Conservation (phyloP, 768 basidiomycete genomes). For the Cystobasidium onofrii region DNA sequence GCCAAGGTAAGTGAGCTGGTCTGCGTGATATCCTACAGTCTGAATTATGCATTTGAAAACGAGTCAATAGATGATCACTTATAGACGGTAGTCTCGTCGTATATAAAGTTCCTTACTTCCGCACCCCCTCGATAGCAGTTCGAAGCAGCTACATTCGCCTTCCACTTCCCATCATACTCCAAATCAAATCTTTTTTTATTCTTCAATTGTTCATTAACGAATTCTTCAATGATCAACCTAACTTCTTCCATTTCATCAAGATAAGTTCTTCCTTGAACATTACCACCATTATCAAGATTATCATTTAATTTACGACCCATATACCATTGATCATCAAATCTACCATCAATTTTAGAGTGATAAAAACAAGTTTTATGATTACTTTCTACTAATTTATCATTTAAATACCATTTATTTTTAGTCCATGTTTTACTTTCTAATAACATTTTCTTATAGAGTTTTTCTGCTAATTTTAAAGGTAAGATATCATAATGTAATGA, state of each 20-base stretch:
- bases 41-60: not conserved
- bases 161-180: slow-evolving; percentile 39
- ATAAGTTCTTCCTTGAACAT: not conserved
- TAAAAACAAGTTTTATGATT: slow-evolving; percentile 41
- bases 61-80: no score
- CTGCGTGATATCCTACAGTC: slow-evolving; percentile 40
- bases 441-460: slow-evolving; percentile 35
- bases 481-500: slow-evolving; percentile 37
- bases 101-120: no score
- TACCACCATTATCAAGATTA: not conserved
- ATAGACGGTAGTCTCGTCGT: no score
- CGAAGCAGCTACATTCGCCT: slow-evolving; percentile 40
- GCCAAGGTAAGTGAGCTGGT: slow-evolving; percentile 41
- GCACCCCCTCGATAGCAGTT: slow-evolving; percentile 39
- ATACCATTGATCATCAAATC: slow-evolving; percentile 37
- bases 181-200: slow-evolving; percentile 16
- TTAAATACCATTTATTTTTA: slow-evolving; percentile 37
- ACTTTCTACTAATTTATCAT: slow-evolving; percentile 36
- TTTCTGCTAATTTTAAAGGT: slow-evolving; percentile 33
- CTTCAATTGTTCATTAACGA: slow-evolving; percentile 34
- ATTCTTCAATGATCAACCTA: slow-evolving; percentile 30
- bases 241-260: slow-evolving; percentile 36
- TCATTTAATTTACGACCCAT: slow-evolving; percentile 33
- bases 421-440: slow-evolving; percentile 31
- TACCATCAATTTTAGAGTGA: slow-evolving; percentile 1